A percentile compares a stretch with the other conserved stretches of the same genome.
Conservation (phyloP, 2,329 filamentous ascomycete genomes). For the Hymenoscyphus occultus region DNA sequence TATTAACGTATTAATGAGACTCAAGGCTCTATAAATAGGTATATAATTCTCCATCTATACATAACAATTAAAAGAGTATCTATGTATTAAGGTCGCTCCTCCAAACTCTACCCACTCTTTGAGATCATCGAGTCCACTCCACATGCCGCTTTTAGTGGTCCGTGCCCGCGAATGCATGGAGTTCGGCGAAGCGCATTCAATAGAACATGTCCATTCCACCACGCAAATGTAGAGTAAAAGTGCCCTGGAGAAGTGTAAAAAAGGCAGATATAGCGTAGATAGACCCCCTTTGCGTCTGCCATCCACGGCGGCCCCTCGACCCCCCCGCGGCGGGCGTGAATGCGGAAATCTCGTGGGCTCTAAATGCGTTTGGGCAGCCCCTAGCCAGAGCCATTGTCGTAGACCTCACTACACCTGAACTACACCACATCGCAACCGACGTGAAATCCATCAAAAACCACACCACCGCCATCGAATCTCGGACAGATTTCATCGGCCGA, state of each 20-base stretch:
- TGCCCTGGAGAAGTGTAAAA: not conserved
- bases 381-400: conserved; percentile 4
- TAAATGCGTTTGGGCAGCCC: not conserved
- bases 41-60: too few species aligned
- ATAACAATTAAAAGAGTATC: too few species aligned
- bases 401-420: not conserved
- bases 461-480: conserved; percentile 27
- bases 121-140: not conserved
- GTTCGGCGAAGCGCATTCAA: conserved; percentile 5
- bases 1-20: not conserved
- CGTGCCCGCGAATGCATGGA: not conserved
- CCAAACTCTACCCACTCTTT: not conserved
- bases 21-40: too few species aligned
- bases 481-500: conserved; percentile 17
- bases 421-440: not conserved
- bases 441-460: conserved; percentile 23
- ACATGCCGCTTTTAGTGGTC: not conserved
- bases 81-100: too few species aligned
- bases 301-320: not conserved
- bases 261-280: not conserved
- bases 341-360: not conserved
- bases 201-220: conserved; percentile 3
- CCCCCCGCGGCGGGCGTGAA: not conserved
- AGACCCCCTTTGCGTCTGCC: not conserved
- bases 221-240: not conserved